Evolutionary conservation across 495 filamentous ascomycete species (phyloP).

Genomic region (Podospora fimiseda): DNA sequence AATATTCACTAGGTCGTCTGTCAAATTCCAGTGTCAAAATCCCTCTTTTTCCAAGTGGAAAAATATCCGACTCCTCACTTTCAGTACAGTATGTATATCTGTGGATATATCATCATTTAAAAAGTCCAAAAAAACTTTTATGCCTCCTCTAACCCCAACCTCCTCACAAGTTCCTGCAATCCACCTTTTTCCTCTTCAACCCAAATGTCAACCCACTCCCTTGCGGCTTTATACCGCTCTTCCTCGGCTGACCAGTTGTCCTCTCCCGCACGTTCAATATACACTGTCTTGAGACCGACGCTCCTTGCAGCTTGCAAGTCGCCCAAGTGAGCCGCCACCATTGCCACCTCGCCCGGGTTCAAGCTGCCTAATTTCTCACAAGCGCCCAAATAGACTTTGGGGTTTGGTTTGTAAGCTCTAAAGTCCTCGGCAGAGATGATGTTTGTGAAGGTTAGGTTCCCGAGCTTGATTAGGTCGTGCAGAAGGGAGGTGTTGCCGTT

Average conservation of each 20-base stretch:
- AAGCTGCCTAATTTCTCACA: conserved; percentile 48
- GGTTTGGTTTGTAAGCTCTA: conserved; percentile 69
- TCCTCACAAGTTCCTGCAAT: conserved; percentile 48
- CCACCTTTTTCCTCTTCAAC: conserved; percentile 43
- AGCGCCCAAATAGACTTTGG: conserved; percentile 61
- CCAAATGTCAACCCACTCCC: conserved; percentile 62
- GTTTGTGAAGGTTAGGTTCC: conserved; percentile 53
- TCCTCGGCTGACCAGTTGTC: conserved; percentile 52
- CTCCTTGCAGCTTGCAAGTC: conserved; percentile 62
- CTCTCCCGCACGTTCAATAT: conserved; percentile 63
- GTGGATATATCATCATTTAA: neutral
- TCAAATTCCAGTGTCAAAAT: no score
- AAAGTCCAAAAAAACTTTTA: neutral
- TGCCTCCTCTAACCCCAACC: conserved; percentile 26
- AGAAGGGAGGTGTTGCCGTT: conserved; percentile 68
- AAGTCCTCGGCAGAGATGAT: conserved; percentile 64
- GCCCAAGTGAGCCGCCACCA: conserved; percentile 72
- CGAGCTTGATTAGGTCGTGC: conserved; percentile 53
- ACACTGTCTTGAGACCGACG: conserved; percentile 62
- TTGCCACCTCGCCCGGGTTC: conserved; percentile 54
- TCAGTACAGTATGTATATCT: neutral
- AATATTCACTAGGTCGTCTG: no score
- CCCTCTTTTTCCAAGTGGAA: no score
- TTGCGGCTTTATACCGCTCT: conserved; percentile 45
- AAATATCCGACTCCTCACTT: neutral